Evolutionary conservation across 2,329 filamentous ascomycete genomes (phyloP), one percentile per base, ranked within the genome.

Genomic region (Oidium heveae): DNA sequence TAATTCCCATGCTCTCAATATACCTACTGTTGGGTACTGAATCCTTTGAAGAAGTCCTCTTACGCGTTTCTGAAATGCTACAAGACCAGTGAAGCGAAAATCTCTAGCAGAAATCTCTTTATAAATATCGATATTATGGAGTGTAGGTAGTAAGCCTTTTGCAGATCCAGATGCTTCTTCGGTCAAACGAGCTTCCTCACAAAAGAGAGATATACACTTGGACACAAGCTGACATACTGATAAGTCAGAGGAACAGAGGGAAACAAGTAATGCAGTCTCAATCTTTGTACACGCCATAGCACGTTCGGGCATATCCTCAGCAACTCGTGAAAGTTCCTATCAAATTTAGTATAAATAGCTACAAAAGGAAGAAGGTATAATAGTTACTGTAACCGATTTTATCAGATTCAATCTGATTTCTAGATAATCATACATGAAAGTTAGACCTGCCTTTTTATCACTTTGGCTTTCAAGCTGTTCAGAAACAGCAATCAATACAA

Each of bases 1-100:
- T 18, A 70, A 69, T 60, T 81, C 77, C 80, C 80, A 84, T 2
- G 80, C 79, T 55, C 74, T 72, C 32, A 84, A 66, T 54, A 84
- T 81, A n/a, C 78, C 79, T n/a, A 70, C 68, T 12, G 76, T 80
- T 20, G 80, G 80, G 58, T 73, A 74, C 52, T 75, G 72, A 68
- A 82, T 75, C 51, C 73, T 73, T 24, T 77, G 70, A 22, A 83
- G 63, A 34, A 82, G 69, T 13, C 71, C 71, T 47, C 79, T 72
- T 34, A 79, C 71, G 43, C 79, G 72, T 61, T 82, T 82, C 59
- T 84, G 80, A 61, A 84, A 84, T 1, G 79, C 80, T 12, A 83
- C 80, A 8, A 82, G 66, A 0, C 80, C 80, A 8, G 80, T 83
- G 60, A 83, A 80, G 32, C 77, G 71, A 61, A 82, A 83, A 1